These are phyloP conservation scores for Chrysoporthe puriensis DNA, from an alignment of 2,329 filamentous ascomycete species.

Conservation along the genomic window DNA sequence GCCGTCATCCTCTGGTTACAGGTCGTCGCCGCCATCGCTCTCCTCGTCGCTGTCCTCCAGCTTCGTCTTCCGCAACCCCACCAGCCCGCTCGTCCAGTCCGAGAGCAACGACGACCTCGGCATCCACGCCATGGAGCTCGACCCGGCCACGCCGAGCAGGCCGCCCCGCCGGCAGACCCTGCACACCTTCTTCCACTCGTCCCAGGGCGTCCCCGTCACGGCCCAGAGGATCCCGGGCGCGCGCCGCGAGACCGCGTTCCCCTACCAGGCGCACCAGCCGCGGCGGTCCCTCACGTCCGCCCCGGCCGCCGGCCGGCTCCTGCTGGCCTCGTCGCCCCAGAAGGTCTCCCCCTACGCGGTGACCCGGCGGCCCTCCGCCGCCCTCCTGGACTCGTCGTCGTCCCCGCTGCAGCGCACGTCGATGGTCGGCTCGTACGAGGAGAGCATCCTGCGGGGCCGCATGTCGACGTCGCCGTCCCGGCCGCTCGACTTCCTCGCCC, in stretches of 20 bases:
- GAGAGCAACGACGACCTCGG: slow-evolving; percentile 81
- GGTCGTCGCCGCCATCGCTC: slow-evolving; percentile 60
- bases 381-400: slow-evolving; percentile 73
- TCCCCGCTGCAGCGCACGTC: slow-evolving; percentile 80
- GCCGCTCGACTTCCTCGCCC: slow-evolving; percentile 88
- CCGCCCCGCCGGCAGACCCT: slow-evolving; percentile 70
- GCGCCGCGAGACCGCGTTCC: slow-evolving; percentile 62
- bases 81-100: slow-evolving; percentile 88
- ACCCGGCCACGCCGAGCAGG: slow-evolving; percentile 39
- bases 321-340: slow-evolving; percentile 50
- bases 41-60: slow-evolving; percentile 76
- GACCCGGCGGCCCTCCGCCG: slow-evolving; percentile 67
- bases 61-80: slow-evolving; percentile 85
- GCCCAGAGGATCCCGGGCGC: slow-evolving; percentile 44
- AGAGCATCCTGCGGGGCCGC: slow-evolving; percentile 89
- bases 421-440: slow-evolving; percentile 97
- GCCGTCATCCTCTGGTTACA: slow-evolving; percentile 36
- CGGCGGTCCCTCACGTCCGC: slow-evolving; percentile 73
- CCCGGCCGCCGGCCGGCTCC: slow-evolving; percentile 47
- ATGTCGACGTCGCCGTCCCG: slow-evolving; percentile 97
- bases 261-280: slow-evolving; percentile 79
- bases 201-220: slow-evolving; percentile 24
- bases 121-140: slow-evolving; percentile 55
- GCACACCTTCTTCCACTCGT: slow-evolving; percentile 41
- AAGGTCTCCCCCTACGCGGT: slow-evolving; percentile 46